Percentiles rank a stretch among this genome's conserved stretches.
phyloP scores from a whole-genome alignment of 768 basidiomycete species.

The Hydnomerulius pinastri region DNA sequence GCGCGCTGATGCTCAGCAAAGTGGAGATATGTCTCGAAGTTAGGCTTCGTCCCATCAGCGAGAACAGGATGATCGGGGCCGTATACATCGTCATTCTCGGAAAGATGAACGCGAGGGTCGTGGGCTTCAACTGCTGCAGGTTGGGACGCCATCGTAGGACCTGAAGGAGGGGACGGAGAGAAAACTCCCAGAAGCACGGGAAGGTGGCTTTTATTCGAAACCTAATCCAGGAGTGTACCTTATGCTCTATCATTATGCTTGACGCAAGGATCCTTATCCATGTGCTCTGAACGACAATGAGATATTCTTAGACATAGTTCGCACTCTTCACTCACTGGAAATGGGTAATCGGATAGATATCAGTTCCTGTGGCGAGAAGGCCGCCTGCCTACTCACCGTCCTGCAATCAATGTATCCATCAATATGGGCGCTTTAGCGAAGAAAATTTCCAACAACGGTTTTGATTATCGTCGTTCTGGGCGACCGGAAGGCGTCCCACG shows the following conservation, averaged over 20 bases:
- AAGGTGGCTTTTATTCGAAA: constrained; percentile 5
- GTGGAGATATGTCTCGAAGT: constrained; percentile 34
- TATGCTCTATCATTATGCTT: not conserved
- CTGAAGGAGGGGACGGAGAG: not conserved
- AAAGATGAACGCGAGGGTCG: constrained; percentile 16
- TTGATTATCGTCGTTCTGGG: too few species aligned
- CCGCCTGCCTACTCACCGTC: too few species aligned
- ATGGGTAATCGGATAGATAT: not conserved
- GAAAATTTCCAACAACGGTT: not conserved
- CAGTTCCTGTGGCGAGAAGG: not conserved
- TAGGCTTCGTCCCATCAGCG: constrained; percentile 24
- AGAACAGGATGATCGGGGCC: constrained; percentile 20
- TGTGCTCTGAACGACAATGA: not conserved
- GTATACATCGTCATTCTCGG: constrained; percentile 2
- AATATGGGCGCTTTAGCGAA: not conserved
- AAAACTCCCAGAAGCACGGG: too few species aligned
- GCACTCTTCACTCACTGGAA: not conserved
- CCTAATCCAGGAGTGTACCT: not conserved
- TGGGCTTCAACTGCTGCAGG: constrained; percentile 19
- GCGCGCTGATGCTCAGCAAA: constrained; percentile 33
- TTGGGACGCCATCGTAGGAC: constrained; percentile 21
- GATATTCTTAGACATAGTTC: not conserved
- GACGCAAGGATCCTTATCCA: not conserved
- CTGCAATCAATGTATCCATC: not conserved
- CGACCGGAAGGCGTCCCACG: too few species aligned